Conservation (phyloP, 495 filamentous ascomycete species). For the Neurospora sp. region DNA sequence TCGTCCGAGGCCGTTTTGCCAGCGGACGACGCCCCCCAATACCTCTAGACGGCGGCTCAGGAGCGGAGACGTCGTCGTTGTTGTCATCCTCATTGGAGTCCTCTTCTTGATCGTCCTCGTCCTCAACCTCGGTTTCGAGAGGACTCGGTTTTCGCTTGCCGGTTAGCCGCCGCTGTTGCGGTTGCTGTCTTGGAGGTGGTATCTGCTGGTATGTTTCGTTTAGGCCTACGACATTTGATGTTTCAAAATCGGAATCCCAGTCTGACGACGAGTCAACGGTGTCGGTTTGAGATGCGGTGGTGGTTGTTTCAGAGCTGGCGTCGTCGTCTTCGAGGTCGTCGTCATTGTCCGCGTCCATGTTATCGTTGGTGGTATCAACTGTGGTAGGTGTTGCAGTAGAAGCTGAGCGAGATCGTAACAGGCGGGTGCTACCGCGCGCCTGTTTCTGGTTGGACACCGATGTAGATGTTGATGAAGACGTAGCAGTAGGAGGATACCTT, state of each 20-base stretch:
- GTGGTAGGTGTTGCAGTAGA: neutral
- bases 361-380: neutral
- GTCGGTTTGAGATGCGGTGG: neutral
- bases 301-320: neutral
- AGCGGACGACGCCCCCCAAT: neutral
- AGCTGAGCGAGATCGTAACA: neutral
- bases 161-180: neutral
- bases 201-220: neutral
- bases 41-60: neutral
- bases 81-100: neutral
- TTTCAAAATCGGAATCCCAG: neutral
- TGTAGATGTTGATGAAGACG: neutral
- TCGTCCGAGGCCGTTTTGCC: neutral
- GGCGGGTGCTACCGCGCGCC: neutral
- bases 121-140: conserved; percentile 7
- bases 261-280: neutral
- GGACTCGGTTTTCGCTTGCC: neutral
- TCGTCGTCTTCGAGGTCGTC: neutral
- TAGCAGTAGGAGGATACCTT: neutral
- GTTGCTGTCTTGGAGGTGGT: neutral
- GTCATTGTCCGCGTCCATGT: neutral
- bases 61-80: neutral
- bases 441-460: neutral
- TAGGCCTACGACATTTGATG: neutral
- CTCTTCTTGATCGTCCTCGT: conserved; percentile 2